Evolutionary conservation across 2,329 filamentous ascomycete genomes (phyloP).

Genomic region (Kalmusia sp.): DNA sequence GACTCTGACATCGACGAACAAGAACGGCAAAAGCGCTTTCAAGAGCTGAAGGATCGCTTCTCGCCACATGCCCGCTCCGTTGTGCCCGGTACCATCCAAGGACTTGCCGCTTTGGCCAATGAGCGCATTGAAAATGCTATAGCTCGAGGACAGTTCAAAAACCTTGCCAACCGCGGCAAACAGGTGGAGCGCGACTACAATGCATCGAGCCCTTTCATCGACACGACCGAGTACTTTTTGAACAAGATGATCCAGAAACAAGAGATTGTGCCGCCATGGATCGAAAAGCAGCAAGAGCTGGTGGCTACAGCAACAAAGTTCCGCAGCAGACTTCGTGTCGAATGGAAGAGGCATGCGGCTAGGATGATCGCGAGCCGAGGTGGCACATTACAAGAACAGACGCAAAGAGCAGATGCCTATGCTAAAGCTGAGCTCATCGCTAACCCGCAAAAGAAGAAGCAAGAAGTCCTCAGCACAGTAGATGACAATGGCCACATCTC

Average conservation of each 20-base stretch:
- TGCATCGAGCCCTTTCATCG: slow-evolving; percentile 86
- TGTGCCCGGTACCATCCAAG: slow-evolving; percentile 79
- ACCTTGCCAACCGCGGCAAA: slow-evolving; percentile 74
- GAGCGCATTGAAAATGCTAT: slow-evolving; percentile 94
- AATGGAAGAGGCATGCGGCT: slow-evolving; percentile 86
- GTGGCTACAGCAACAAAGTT: slow-evolving; percentile 73
- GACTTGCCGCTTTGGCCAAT: slow-evolving; percentile 84
- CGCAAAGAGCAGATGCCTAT: slow-evolving; percentile 73
- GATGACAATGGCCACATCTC: slow-evolving; percentile 54
- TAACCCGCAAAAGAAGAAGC: slow-evolving; percentile 62
- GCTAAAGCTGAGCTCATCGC: slow-evolving; percentile 74
- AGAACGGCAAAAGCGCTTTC: slow-evolving; percentile 74
- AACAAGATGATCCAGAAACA: slow-evolving; percentile 98
- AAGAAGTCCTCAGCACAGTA: slow-evolving; percentile 54
- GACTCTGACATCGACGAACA: slow-evolving; percentile 67
- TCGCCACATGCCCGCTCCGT: slow-evolving; percentile 73
- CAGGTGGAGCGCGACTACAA: slow-evolving; percentile 82
- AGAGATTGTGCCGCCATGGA: slow-evolving; percentile 96
- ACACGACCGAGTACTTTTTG: slow-evolving; percentile 97
- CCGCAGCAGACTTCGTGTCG: slow-evolving; percentile 73
- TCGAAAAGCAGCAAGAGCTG: slow-evolving; percentile 96
- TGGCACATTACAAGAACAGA: slow-evolving; percentile 75
- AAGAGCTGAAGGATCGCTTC: slow-evolving; percentile 83
- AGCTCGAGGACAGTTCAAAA: slow-evolving; percentile 84
- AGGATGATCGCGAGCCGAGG: slow-evolving; percentile 79